phyloP scores from a whole-genome alignment of 225 moss, liverwort and hornwort genomes.

The Anthoceros angustus region DNA sequence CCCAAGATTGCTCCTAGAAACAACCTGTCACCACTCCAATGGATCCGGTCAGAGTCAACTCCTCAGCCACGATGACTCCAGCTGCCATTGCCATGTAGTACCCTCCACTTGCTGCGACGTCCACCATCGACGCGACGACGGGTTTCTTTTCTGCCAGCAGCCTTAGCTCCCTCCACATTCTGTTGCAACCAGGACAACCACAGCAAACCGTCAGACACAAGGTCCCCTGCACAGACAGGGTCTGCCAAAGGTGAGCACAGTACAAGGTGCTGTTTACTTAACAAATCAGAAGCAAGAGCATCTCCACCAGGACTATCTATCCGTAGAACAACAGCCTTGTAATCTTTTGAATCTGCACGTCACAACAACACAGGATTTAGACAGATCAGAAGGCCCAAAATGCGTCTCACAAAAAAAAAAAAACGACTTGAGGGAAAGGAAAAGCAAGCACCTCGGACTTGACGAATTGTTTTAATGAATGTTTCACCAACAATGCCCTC shows the following conservation, averaged over 20 bases:
- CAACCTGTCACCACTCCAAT: slow-evolving; percentile 94
- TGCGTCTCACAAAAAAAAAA: neutral
- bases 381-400: neutral
- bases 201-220: neutral
- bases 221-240: too few relatives aligned
- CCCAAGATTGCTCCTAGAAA: neutral
- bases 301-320: slow-evolving; percentile 52
- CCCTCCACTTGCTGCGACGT: slow-evolving; percentile 97
- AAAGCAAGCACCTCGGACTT: slow-evolving; percentile 45
- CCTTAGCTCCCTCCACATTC: slow-evolving; percentile 99
- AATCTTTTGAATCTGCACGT: slow-evolving; percentile 27
- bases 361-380: neutral
- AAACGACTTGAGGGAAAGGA: neutral
- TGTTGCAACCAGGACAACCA: slow-evolving; percentile 8
- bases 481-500: slow-evolving; percentile 84
- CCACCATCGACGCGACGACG: slow-evolving; percentile 91
- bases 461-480: slow-evolving; percentile 77
- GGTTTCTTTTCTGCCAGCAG: slow-evolving; percentile 81
- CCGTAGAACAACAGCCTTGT: slow-evolving; percentile 41
- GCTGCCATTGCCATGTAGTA: slow-evolving; percentile 99
- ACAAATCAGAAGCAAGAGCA: slow-evolving; percentile 49
- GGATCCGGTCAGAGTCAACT: slow-evolving; percentile 82
- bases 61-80: slow-evolving; percentile 76
- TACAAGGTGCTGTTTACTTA: neutral
- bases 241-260: neutral